Base-by-base conservation (phyloP, 2,329 filamentous ascomycete genomes). In the Cercospora brassicicola region DNA sequence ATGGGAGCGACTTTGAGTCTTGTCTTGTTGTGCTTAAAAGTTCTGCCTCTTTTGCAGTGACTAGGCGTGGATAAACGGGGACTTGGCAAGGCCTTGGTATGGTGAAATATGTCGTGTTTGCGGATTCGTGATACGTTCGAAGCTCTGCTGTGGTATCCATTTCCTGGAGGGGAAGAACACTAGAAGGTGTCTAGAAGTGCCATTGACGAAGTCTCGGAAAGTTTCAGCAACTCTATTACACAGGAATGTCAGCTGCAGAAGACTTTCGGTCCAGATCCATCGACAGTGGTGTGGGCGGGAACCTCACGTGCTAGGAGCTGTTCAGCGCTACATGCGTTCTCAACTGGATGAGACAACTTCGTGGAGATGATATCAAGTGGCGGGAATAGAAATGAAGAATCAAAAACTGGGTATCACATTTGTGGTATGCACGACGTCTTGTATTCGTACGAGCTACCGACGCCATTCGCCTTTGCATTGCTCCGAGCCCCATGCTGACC, bases 401-500 rank as follows among this genome's bases (percentile, higher is more conserved):
- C 30, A 59, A 59, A 45, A 64, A 31, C 36, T 64, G 62, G 62
- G 62, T 64, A 64, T 64, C 62, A 64, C 62, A 64, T 64, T 64
- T 59, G 51, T 57, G 62, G 62, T 64, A 64, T 64, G 62, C 62
- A 64, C 62, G 62, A 64, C 62, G 62, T 64, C 62, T 64, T 64
- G 51, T 56, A 64, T 64, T 64, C 62, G 62, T 64, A 64, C 62
- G 62, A 64, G 62, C 62, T 69, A 69, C 56, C 60, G 65, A 67
- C 71, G 67, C 71, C 71, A 67, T 71, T 70, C 67, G 69, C 71
- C 71, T 64, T n/a, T 73, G 67, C 69, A 64, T 61, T 69, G 42
- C 62, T 65, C 45, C 62, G 23, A 64, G 33, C 23, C 31, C 51
- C 53, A 55, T 57, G 53, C 28, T n/a, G 42, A 62, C 59, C 36